Percentiles rank a stretch among this genome's conserved stretches.
Evolutionary conservation across 2,329 filamentous ascomycete species (phyloP).

Genomic region (Volutella citrinella): DNA sequence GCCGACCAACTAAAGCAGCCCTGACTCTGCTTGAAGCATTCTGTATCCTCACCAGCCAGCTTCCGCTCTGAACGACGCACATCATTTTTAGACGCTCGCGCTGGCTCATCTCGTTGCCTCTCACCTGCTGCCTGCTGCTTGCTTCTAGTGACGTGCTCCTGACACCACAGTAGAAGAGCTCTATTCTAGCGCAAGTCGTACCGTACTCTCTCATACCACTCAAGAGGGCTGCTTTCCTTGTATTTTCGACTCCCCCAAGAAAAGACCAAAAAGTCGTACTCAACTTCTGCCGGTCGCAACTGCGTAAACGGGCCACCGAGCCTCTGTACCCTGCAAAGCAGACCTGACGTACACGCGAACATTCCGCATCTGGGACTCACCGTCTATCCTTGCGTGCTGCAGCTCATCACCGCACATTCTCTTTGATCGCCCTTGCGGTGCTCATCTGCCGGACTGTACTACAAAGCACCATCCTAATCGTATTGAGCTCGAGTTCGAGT

Average conservation of each 20-base stretch:
- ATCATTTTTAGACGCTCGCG: conserved; percentile 14
- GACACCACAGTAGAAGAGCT: conserved; percentile 26
- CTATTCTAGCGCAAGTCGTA: conserved; percentile 22
- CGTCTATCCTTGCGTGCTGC: conserved; percentile 16
- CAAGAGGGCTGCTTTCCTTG: conserved; percentile 24
- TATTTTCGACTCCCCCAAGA: conserved; percentile 21
- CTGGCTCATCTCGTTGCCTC: conserved; percentile 14
- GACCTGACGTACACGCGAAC: conserved; percentile 10
- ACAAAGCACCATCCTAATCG: too few relatives aligned
- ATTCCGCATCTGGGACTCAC: conserved; percentile 2
- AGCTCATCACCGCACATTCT: conserved; percentile 12
- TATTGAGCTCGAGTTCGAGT: too few relatives aligned
- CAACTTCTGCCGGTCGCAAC: conserved; percentile 21
- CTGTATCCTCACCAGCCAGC: too few relatives aligned
- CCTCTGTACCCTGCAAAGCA: conserved; percentile 21
- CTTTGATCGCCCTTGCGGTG: conserved; percentile 12
- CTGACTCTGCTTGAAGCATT: too few relatives aligned
- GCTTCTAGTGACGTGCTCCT: conserved; percentile 25
- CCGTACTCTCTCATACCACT: conserved; percentile 22
- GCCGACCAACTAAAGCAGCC: too few relatives aligned
- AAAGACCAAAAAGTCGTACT: too few relatives aligned
- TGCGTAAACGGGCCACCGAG: conserved; percentile 23
- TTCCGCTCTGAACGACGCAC: too few relatives aligned
- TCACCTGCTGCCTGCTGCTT: too few relatives aligned
- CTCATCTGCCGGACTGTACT: too few relatives aligned